phyloP scores from a whole-genome alignment of 2,329 filamentous ascomycete genomes.

The Aspergillus novofumigatus region DNA sequence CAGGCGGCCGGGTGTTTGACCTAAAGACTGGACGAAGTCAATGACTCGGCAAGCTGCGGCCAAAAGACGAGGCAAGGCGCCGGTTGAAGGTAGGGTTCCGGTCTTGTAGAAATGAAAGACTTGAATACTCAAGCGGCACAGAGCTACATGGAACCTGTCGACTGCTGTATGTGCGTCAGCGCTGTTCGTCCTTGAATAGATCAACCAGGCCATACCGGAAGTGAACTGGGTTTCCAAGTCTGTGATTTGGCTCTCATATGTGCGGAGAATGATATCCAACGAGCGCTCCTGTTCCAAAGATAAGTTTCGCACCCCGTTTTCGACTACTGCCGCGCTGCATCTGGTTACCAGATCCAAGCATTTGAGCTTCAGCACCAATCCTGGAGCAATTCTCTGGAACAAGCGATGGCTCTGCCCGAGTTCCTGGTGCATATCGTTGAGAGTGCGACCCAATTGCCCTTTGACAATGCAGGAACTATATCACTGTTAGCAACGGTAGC shows the following conservation, averaged over 20 bases:
- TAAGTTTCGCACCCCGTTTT: constrained; percentile 39
- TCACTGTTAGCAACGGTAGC: not conserved
- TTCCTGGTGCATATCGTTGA: constrained; percentile 35
- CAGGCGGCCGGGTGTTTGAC: constrained; percentile 16
- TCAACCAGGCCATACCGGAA: constrained; percentile 22
- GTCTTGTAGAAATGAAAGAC: constrained; percentile 36
- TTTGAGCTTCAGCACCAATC: constrained; percentile 34
- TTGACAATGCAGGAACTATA: constrained; percentile 35
- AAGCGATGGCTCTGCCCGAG: constrained; percentile 29
- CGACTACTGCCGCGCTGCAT: constrained; percentile 33
- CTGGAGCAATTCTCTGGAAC: constrained; percentile 31
- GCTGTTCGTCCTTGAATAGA: not conserved
- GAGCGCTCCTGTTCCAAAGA: constrained; percentile 35
- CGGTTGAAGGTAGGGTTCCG: constrained; percentile 22
- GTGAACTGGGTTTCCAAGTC: constrained; percentile 32
- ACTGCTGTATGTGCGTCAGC: constrained; percentile 20
- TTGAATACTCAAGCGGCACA: constrained; percentile 32
- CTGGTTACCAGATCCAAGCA: constrained; percentile 34
- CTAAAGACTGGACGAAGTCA: constrained; percentile 23
- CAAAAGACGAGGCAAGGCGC: constrained; percentile 24
- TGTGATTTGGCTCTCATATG: constrained; percentile 34
- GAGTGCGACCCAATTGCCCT: constrained; percentile 33
- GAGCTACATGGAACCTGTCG: constrained; percentile 25
- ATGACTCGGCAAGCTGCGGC: constrained; percentile 29
- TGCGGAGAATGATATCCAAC: constrained; percentile 34